Evolutionary conservation across 805 yeast genomes (phyloP), one percentile per base, ranked within the genome.

Genomic region (Hanseniaspora vineae): DNA sequence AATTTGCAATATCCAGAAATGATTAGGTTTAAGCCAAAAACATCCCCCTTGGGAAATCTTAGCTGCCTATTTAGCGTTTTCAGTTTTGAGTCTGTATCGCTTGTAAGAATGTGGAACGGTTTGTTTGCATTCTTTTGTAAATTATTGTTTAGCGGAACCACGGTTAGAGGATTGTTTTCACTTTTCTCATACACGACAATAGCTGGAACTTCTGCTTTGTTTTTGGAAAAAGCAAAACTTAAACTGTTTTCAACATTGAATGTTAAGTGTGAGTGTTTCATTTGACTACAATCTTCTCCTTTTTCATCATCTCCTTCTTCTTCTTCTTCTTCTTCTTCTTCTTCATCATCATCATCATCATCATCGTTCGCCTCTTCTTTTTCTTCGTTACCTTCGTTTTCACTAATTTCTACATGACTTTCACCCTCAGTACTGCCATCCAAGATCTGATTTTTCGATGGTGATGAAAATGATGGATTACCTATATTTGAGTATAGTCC

Each of bases 21-120:
- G 4, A 83, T 72, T 17, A 82, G 58, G 52, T 79, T 81, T 50
- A 79, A 78, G 4, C 88, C 89, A 57, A 81, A 82, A 12, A 71
- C 58, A 0, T 78, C 85, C 19, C 82, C 78, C 0, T 77, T 70
- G 1, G 88, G 84, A 52, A 67, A 73, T 19, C 66, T 60, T 45
- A 81, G 62, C 35, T 71, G 69, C 49, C 59, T 66, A 72, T 64
- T 10, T 65, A 67, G 18, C 54, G 53, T 23, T 46, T 52, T 31
- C 49, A 50, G 42, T 48, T 56, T 19, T 43, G 47, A n/a, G 37
- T 46, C 52, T 9, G 52, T 10, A 50, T 46, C 37, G 51, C 52
- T 14, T 52, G 60, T 44, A 56, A 57, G 4, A 58, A 50, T 6
- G 56, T 55, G 50, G 64, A 53, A 51, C 66, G 51, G 20, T 57